Evolutionary conservation across 345 rosid genomes (phyloP).

Genomic region (Salix exigua): DNA sequence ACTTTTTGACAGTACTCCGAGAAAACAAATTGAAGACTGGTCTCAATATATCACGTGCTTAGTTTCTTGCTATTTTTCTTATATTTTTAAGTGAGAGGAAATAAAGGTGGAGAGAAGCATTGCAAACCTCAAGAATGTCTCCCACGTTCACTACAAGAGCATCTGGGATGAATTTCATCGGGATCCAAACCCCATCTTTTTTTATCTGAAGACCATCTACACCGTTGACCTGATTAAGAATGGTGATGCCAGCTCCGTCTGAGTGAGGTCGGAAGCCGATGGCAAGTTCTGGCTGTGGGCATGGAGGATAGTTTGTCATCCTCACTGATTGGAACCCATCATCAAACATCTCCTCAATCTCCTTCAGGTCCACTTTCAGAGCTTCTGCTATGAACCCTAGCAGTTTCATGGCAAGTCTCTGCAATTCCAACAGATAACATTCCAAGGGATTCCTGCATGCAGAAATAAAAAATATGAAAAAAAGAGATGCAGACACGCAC

Average conservation of each 20-base stretch:
- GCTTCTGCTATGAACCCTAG: conserved; percentile 17
- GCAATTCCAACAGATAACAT: conserved; percentile 21
- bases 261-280: conserved; percentile 17
- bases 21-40: not conserved
- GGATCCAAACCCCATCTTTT: conserved; percentile 23
- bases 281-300: conserved; percentile 18
- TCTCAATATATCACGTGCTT: not conserved
- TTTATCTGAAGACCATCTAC: conserved; percentile 21
- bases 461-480: no score
- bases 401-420: conserved; percentile 29
- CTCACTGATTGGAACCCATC: conserved; percentile 36
- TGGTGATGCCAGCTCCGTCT: conserved; percentile 19
- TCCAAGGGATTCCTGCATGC: conserved; percentile 28
- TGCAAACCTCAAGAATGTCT: conserved; percentile 25
- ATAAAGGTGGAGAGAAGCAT: not conserved
- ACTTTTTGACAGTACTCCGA: no score
- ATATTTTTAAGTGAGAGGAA: not conserved
- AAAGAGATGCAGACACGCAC: no score
- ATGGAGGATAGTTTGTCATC: conserved; percentile 30
- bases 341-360: conserved; percentile 32
- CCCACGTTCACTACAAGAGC: conserved; percentile 24
- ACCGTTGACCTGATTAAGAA: conserved; percentile 23
- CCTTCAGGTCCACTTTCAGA: conserved; percentile 16
- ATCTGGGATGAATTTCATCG: conserved; percentile 11
- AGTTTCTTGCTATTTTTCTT: not conserved